Conservation (phyloP, 208 protist genomes). For the Balamuthia mandrillaris region DNA sequence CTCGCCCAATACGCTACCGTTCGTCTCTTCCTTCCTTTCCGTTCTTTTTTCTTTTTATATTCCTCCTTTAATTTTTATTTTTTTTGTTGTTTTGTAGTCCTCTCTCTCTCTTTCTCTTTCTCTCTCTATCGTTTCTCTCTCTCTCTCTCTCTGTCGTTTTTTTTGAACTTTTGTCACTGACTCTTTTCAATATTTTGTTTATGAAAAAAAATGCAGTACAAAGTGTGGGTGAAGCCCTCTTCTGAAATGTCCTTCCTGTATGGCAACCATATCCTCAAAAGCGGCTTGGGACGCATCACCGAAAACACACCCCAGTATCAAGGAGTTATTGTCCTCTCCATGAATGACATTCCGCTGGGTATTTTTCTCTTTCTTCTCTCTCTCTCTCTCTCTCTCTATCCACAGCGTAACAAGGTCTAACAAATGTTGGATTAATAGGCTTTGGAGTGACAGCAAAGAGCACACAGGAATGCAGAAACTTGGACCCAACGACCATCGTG, state of each 20-base stretch:
- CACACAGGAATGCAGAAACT: constrained; percentile 91
- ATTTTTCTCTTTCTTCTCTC: not conserved
- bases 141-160: not conserved
- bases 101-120: not conserved
- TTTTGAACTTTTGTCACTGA: not conserved
- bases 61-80: not conserved
- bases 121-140: not conserved
- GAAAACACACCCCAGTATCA: constrained; percentile 88
- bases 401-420: not conserved
- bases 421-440: constrained; percentile 60
- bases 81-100: not conserved
- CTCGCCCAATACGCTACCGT: constrained; percentile 79
- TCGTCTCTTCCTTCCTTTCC: not conserved
- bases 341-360: constrained; percentile 92
- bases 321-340: constrained; percentile 94
- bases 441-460: constrained; percentile 94
- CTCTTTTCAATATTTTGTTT: not conserved
- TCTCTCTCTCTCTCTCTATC: constrained; percentile 4
- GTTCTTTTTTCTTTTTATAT: too few species aligned
- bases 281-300: constrained; percentile 95
- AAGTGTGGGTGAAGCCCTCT: constrained; percentile 98
- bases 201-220: constrained; percentile 74
- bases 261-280: constrained; percentile 96
- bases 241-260: constrained; percentile 98
- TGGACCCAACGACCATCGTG: constrained; percentile 92